A percentile compares a stretch with the other conserved stretches of the same genome.
Conservation (phyloP, 192 early-diverging fungal species). For the Rhizophlyctis rosea region DNA sequence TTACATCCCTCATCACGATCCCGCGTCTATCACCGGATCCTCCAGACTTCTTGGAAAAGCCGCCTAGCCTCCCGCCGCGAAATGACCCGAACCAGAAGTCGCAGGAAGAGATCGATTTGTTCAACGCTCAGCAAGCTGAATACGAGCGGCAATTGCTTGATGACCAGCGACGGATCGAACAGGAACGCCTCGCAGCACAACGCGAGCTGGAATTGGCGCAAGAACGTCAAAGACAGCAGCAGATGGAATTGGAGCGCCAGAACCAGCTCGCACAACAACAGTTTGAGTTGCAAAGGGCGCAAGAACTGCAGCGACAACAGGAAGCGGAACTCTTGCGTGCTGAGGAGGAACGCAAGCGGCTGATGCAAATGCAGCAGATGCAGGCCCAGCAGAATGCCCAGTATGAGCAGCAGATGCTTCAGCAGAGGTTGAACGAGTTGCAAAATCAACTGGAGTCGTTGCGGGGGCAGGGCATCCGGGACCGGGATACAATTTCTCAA, state of each 20-base stretch:
- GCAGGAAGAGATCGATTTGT: slow-evolving; percentile 42
- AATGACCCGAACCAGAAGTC: slow-evolving; percentile 39
- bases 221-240: slow-evolving; percentile 49
- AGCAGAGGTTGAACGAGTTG: slow-evolving; percentile 46
- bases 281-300: slow-evolving; percentile 71
- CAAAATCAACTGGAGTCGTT: slow-evolving; percentile 77
- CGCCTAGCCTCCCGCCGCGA: slow-evolving; percentile 61
- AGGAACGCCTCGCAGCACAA: slow-evolving; percentile 32
- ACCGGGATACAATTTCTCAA: slow-evolving; percentile 80
- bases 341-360: slow-evolving; percentile 63
- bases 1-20: slow-evolving; percentile 90
- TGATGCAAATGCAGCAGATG: slow-evolving; percentile 67
- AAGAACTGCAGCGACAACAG: slow-evolving; percentile 70
- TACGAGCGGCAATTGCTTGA: slow-evolving; percentile 25
- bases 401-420: slow-evolving; percentile 58
- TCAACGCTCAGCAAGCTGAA: slow-evolving; percentile 25
- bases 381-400: slow-evolving; percentile 11
- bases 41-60: slow-evolving; percentile 76
- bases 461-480: slow-evolving; percentile 74
- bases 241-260: slow-evolving; percentile 67
- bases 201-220: slow-evolving; percentile 17
- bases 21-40: slow-evolving; percentile 80
- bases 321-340: slow-evolving; percentile 73
- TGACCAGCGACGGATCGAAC: slow-evolving; percentile 13
- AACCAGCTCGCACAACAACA: slow-evolving; percentile 51